These are phyloP conservation scores for Eimeria brunetti DNA, from an alignment of 169 alveolate species.

Conservation along the genomic window DNA sequence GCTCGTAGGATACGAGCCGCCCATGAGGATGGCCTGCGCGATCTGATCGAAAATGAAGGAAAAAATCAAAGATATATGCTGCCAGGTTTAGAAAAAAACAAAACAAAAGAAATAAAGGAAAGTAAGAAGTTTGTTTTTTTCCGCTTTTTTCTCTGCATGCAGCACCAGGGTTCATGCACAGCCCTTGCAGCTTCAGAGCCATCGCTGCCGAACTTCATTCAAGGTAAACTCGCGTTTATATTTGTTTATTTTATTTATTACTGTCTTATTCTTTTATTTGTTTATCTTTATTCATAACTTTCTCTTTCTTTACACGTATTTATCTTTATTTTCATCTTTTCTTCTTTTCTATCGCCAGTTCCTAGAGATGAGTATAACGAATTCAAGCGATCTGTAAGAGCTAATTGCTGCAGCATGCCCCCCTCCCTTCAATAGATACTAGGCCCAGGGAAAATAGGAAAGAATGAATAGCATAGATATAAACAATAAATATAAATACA, in stretches of 20 bases:
- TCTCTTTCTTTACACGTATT: too few species aligned
- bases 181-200: neutral
- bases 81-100: neutral
- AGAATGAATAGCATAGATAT: too few species aligned
- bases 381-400: conserved; percentile 51
- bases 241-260: too few species aligned
- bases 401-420: neutral
- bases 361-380: conserved; percentile 70
- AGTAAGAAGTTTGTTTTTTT: neutral
- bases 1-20: conserved; percentile 27
- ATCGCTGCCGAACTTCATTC: conserved; percentile 32
- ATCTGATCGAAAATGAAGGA: conserved; percentile 38
- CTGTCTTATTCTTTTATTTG: too few species aligned
- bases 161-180: neutral
- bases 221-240: neutral
- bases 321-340: too few species aligned
- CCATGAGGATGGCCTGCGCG: neutral
- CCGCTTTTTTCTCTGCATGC: neutral
- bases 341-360: neutral
- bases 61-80: neutral
- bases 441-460: too few species aligned
- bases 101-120: neutral
- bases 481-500: too few species aligned
- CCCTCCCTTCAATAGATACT: neutral
- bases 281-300: too few species aligned